These are phyloP conservation scores for Saccharomycopsis fodiens DNA, from an alignment of 805 yeast species.

Conservation along the genomic window DNA sequence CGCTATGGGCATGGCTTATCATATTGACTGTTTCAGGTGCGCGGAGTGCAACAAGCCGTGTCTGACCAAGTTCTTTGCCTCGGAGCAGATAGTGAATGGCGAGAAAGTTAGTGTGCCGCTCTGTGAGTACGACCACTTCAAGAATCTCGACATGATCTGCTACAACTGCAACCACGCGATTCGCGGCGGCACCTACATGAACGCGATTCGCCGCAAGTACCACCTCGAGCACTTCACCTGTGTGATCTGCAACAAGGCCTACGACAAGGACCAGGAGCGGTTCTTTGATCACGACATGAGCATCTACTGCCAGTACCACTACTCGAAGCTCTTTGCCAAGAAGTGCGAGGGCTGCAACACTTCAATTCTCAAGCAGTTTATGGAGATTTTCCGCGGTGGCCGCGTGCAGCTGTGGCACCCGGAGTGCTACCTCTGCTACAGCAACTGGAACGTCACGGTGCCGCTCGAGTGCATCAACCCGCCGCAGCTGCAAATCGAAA, in stretches of 20 bases:
- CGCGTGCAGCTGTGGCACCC: slow-evolving; percentile 97
- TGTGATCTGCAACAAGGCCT: slow-evolving; percentile 69
- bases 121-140: slow-evolving; percentile 91
- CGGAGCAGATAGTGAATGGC: slow-evolving; percentile 33
- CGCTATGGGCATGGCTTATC: slow-evolving; percentile 73
- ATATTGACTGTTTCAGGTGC: slow-evolving; percentile 83
- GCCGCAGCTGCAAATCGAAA: slow-evolving; percentile 26
- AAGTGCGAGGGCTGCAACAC: slow-evolving; percentile 91
- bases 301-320: slow-evolving; percentile 88
- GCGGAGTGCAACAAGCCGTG: slow-evolving; percentile 77
- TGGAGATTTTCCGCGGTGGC: slow-evolving; percentile 86
- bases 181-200: slow-evolving; percentile 78
- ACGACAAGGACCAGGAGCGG: slow-evolving; percentile 77
- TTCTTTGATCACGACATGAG: slow-evolving; percentile 80
- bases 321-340: slow-evolving; percentile 76
- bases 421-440: slow-evolving; percentile 96
- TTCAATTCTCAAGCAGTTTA: slow-evolving; percentile 89
- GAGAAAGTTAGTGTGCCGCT: slow-evolving; percentile 46
- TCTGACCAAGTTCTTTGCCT: slow-evolving; percentile 83
- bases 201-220: slow-evolving; percentile 85
- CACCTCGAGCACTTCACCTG: slow-evolving; percentile 96
- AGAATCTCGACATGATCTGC: slow-evolving; percentile 78
- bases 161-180: slow-evolving; percentile 77
- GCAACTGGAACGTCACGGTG: slow-evolving; percentile 88
- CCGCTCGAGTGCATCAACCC: slow-evolving; percentile 53